These are phyloP conservation scores for Salicornia ramosissima DNA, from an alignment of 148 eudicot species.

Conservation along the genomic window DNA sequence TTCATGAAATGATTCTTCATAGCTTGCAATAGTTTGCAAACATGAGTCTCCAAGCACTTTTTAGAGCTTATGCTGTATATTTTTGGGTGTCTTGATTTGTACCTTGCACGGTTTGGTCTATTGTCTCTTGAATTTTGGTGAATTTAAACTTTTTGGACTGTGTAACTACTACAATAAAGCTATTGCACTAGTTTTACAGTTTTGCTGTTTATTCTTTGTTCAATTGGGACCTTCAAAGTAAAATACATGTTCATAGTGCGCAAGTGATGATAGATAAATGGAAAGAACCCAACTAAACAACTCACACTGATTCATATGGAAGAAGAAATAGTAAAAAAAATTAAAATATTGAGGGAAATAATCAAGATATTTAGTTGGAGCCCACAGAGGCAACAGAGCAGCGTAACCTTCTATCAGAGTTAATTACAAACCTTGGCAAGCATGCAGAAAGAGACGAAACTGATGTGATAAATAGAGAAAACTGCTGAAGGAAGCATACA, in stretches of 20 bases:
- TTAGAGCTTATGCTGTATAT: not conserved
- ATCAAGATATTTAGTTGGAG: too few species aligned
- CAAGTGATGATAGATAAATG: too few species aligned
- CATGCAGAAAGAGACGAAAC: too few species aligned
- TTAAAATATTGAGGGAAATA: too few species aligned
- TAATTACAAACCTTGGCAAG: too few species aligned
- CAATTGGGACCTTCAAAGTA: not conserved
- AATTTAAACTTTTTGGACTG: not conserved
- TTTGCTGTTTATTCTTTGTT: not conserved
- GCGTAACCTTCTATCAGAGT: too few species aligned
- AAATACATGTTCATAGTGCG: not conserved
- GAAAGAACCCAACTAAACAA: too few species aligned
- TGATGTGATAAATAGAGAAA: too few species aligned
- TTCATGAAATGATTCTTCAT: not conserved
- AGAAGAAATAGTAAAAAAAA: too few species aligned
- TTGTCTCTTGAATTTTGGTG: not conserved
- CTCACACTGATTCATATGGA: too few species aligned
- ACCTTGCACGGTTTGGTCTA: not conserved
- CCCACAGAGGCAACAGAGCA: too few species aligned
- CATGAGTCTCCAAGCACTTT: not conserved
- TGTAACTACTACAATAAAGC: not conserved
- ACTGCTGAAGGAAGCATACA: too few species aligned
- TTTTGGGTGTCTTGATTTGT: not conserved
- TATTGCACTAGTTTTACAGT: not conserved
- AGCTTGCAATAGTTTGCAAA: not conserved